Base-by-base conservation (phyloP, 2,329 filamentous ascomycete genomes). In the Pseudomassariella vexata region DNA sequence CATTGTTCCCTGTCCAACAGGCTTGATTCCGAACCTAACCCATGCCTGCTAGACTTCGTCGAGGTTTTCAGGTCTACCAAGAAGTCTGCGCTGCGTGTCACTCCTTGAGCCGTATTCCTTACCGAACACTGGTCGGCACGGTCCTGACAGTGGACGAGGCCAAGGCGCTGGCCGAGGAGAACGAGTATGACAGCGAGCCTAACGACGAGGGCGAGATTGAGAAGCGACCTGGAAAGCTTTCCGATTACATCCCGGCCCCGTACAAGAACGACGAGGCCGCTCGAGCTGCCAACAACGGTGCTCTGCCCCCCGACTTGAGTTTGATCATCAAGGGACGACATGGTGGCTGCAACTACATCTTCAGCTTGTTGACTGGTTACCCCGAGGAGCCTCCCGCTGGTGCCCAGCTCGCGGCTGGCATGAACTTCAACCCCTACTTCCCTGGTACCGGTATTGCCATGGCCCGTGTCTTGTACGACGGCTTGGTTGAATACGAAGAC, bases 341-440 rank as follows among this genome's bases (percentile, higher is more conserved):
- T 73, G 92, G 90, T 59, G 92, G 92, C 62, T 94, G 87, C 77
- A 75, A 98, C 71, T 98, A 98, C 76, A 87, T 98, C 70, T 98
- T 96, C 79, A 87, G 73, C 62, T 75, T 98, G 62, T 70, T 98
- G 57, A 98, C 92, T 35, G 92, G 92, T 50, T 98, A 98, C 67
- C 92, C 92, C 39, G 92, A 98, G 49, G 92, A 98, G 68, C 76
- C 87, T 39, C 92, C 92, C 33, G 86, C 92, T 31, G 92, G 92
- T 59, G 88, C 85, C 42, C 69, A 76, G 52, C 83, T 98, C 39
- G 82, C 80, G 52, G 79, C 81, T 41, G 92, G 92, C 56, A 81
- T 98, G 66, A 95, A 96, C 81, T 98, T 98, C 80, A 98, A 98
- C 79, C 92, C 92, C 40, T 98, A 95, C 76, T 98, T 98, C 82